phyloP scores from a whole-genome alignment of 2,329 filamentous ascomycete genomes.

The Paracoccidioides brasiliensis region DNA sequence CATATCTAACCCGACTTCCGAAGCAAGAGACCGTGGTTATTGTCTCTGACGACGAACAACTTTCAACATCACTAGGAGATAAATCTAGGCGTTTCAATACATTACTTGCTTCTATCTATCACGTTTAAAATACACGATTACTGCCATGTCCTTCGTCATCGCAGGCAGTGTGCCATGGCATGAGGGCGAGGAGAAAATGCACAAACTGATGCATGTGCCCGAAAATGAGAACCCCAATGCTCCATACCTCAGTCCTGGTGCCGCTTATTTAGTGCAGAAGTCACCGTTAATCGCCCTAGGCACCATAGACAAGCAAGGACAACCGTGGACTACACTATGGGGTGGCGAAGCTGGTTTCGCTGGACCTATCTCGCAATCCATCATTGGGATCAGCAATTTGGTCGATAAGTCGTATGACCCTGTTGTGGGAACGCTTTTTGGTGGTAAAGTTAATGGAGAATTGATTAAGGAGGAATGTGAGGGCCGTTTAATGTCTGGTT shows the following conservation, averaged over 20 bases:
- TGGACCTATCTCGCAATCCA: conserved; percentile 42
- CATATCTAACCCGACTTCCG: background rate
- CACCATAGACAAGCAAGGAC: conserved; percentile 49
- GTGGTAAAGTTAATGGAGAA: conserved; percentile 32
- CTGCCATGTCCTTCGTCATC: conserved; percentile 15
- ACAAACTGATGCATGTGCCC: conserved; percentile 47
- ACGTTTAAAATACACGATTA: background rate
- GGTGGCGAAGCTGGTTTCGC: conserved; percentile 61
- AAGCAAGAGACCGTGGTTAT: background rate
- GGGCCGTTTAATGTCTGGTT: conserved; percentile 44
- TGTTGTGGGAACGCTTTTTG: conserved; percentile 51
- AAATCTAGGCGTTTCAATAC: background rate
- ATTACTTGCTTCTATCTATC: background rate
- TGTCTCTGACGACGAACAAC: background rate
- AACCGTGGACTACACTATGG: conserved; percentile 67
- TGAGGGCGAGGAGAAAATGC: conserved; percentile 54
- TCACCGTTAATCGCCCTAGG: conserved; percentile 62
- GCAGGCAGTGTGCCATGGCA: conserved; percentile 38
- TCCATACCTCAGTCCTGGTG: conserved; percentile 47
- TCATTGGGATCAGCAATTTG: conserved; percentile 50
- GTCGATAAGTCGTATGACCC: conserved; percentile 56
- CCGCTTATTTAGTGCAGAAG: conserved; percentile 46
- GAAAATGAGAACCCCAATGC: conserved; percentile 52
- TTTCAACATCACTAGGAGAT: background rate
- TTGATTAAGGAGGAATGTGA: conserved; percentile 27